These are phyloP conservation scores for Raddia guianensis DNA, from an alignment of 176 grass and related monocot species.

Conservation along the genomic window DNA sequence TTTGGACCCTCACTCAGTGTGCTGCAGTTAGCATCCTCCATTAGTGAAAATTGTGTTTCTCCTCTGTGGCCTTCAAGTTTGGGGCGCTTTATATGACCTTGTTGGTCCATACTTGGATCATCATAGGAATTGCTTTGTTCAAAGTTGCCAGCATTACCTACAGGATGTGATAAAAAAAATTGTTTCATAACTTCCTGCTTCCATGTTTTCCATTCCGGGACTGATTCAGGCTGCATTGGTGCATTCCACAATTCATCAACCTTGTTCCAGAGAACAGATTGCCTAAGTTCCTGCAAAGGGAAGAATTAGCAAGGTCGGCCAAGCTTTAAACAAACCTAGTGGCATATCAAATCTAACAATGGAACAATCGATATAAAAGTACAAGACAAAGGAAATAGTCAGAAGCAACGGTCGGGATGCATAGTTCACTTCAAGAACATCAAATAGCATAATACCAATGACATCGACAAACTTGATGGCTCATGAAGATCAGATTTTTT, in stretches of 20 bases:
- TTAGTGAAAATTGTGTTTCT: conserved; percentile 50
- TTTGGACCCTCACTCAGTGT: conserved; percentile 18
- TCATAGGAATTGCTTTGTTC: conserved; percentile 43
- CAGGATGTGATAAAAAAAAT: conserved; percentile 64
- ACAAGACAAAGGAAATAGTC: conserved; percentile 9
- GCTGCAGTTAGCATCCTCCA: conserved; percentile 32
- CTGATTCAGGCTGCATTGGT: conserved; percentile 76
- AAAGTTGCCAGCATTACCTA: conserved; percentile 44
- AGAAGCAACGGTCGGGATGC: not conserved
- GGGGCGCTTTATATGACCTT: conserved; percentile 64
- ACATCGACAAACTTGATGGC: conserved; percentile 2
- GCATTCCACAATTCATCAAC: conserved; percentile 68
- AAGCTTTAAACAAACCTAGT: conserved; percentile 24
- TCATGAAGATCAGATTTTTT: conserved; percentile 17
- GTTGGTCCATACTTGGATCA: conserved; percentile 57
- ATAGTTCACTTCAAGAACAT: conserved; percentile 8
- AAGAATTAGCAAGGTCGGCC: conserved; percentile 35
- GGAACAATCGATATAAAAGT: conserved; percentile 27
- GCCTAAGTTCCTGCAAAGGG: conserved; percentile 72
- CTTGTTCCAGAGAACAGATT: conserved; percentile 73
- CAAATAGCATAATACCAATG: conserved; percentile 14
- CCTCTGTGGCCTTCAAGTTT: conserved; percentile 84
- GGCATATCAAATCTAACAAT: conserved; percentile 27
- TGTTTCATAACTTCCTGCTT: conserved; percentile 90
- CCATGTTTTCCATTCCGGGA: conserved; percentile 88